Evolutionary conservation across 441 rosid species (phyloP), one percentile per base, ranked within the genome.

Genomic region (Corymbia calophylla): DNA sequence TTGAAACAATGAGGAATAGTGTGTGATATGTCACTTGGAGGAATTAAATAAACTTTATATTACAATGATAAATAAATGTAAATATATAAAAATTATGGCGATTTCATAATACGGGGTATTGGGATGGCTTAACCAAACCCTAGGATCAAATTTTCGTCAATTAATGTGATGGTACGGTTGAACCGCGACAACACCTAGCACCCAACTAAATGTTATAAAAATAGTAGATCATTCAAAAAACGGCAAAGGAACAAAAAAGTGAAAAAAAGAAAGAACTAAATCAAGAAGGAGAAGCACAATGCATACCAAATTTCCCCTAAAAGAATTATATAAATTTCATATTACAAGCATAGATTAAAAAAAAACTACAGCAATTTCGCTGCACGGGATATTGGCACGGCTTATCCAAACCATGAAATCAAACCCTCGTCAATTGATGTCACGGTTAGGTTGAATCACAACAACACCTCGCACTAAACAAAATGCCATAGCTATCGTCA

Each of bases 391-490:
- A 25, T 25, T 58, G 64, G 11, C 7, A 0, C 15, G n/a, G 0
- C 64, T 10, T 29, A 58, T 23, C 64, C 64, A 58, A 58, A 58
- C 64, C n/a, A 0, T 25, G 7, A 11, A 58, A 58, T 58, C n/a
- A 58, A 58, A 56, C 29, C 29, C 29, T 56, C 6, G 0, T 56
- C 23, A 56, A 56, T 56, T 56, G 29, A 23, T 56, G 13, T 56
- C 13, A 1, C 23, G 29, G 64, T 25, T 29, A 58, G 1, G n/a
- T 58, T 58, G n/a, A 58, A 58, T 1, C 0, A 2, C 0, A 3
- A 58, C 64, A 58, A 58, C 64, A 1, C 64, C 64, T 58, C n/a
- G 14, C n/a, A 58, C 64, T 29, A 58, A 25, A 0, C 25, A 25
- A 25, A 25, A 58, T 58, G n/a, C 14, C 64, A 58, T 58, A 25